Base-by-base conservation (phyloP, 2,329 filamentous ascomycete genomes). In the Aspergillus spinulosporus region DNA sequence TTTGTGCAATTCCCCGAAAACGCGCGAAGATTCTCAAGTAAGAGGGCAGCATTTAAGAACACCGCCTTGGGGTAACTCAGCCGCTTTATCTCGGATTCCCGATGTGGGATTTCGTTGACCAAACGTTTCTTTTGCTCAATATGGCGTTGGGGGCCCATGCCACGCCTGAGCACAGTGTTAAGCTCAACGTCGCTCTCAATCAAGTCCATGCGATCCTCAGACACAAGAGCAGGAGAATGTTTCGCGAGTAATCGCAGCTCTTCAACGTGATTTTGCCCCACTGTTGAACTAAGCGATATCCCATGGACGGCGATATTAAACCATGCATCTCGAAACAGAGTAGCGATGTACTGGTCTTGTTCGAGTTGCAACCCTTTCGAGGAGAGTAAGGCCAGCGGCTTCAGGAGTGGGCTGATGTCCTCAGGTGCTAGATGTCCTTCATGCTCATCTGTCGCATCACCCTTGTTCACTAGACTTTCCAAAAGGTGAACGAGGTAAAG, bases 301-400 rank as follows among this genome's bases (percentile, higher is more conserved):
- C 92, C 94, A 71, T 99, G 94, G 0, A 96, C 89, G 21, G 92
- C 90, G 60, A 97, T 91, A 67, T 99, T 99, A 77, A 97, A 97
- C 94, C 94, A 99, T 4, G 91, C 90, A 78, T 99, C 92, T 51
- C 93, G 87, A 63, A 94, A 83, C 55, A 95, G 77, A 28, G 85
- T 83, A 59, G 89, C 83, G 5, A 85, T 84, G 57, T 93, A 86
- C 50, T 92, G 88, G 51, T 88, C 84, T 54, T 72, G 36, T n/a
- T 58, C 52, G 21, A 58, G 61, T 9, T 21, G 21, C 21, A 58
- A 50, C n/a, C 65, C 61, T 36, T 60, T 63, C 32, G 67, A 47
- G 15, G 70, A 71, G 6, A 99, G 82, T 1, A 92, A 80, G 5
- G 94, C 90, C n/a, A 99, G 80, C 11, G 94, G 94, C 57, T 88